Conservation (phyloP, 73 alveolate species). For the Effrenium voratum region DNA sequence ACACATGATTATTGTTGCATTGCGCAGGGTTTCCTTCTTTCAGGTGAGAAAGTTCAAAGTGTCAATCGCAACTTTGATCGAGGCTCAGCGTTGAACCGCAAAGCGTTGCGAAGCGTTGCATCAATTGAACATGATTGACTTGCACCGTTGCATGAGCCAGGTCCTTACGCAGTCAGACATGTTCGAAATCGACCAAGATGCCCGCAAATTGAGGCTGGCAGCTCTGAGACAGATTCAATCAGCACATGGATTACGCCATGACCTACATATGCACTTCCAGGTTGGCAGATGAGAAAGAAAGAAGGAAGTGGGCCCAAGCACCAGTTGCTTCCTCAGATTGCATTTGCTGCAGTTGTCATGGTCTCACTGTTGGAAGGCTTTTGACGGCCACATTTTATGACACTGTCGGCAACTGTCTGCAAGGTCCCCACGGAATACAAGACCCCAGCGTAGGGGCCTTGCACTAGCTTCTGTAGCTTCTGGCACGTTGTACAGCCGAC, state of each 20-base stretch:
- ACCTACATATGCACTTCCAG: background rate
- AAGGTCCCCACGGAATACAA: constrained; percentile 85
- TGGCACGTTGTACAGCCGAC: constrained; percentile 54
- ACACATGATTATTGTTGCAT: background rate
- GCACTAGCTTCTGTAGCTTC: background rate
- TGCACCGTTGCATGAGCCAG: background rate
- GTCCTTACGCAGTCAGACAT: constrained; percentile 12
- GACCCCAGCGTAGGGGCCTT: constrained; percentile 57
- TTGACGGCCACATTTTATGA: too few species aligned
- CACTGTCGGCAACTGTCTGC: background rate
- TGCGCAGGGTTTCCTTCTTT: background rate
- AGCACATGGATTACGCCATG: background rate
- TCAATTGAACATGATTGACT: background rate
- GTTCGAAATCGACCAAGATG: constrained; percentile 42
- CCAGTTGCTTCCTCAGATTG: constrained; percentile 38
- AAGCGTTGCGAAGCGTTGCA: background rate
- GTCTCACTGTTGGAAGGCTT: background rate
- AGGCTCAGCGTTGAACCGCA: constrained; percentile 18
- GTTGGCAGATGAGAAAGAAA: constrained; percentile 66
- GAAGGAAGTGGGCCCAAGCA: constrained; percentile 89
- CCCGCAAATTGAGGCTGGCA: constrained; percentile 43
- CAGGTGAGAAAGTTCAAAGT: constrained; percentile 71
- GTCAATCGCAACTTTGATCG: constrained; percentile 46
- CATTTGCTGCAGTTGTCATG: background rate
- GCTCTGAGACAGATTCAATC: background rate